A percentile compares a stretch with the other conserved stretches of the same genome.
phyloP scores from a whole-genome alignment of 1,284 basidiomycete genomes.

The Peniophora sp. region DNA sequence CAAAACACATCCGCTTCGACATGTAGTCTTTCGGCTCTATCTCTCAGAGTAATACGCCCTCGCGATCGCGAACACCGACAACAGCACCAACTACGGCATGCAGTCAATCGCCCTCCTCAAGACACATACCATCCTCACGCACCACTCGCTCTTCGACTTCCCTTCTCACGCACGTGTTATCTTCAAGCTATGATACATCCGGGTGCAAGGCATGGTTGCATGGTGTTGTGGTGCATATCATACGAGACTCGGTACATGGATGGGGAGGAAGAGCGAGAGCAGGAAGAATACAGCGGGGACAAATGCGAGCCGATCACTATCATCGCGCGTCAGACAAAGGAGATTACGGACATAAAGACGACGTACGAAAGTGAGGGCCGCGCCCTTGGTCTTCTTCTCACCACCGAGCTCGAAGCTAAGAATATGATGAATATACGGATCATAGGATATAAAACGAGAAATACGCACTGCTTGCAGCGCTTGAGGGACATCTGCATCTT shows the following conservation, averaged over 20 bases:
- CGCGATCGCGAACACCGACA: no score
- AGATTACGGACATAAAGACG: constrained; percentile 8
- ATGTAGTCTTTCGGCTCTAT: no score
- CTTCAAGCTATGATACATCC: no score
- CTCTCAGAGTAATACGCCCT: no score
- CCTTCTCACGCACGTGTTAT: no score
- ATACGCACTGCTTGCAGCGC: constrained; percentile 95
- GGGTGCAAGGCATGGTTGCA: no score
- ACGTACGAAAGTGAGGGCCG: constrained; percentile 86
- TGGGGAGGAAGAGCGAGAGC: constrained; percentile 11
- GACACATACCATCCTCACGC: no score
- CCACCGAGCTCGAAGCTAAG: constrained; percentile 95
- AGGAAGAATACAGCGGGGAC: constrained; percentile 4
- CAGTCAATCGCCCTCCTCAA: no score
- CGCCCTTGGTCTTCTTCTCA: constrained; percentile 99
- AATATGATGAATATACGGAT: constrained; percentile 16
- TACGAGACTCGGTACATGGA: constrained; percentile 14
- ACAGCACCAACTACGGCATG: no score
- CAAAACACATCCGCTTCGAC: no score
- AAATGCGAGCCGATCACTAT: constrained; percentile 15
- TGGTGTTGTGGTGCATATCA: constrained; percentile 16
- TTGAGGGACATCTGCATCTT: constrained; percentile 95
- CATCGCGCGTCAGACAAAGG: constrained; percentile 5
- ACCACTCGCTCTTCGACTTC: no score
- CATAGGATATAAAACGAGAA: not conserved